These are phyloP conservation scores for Cavenderia fasciculata DNA, from an alignment of 78 protist genomes.

Conservation along the genomic window DNA sequence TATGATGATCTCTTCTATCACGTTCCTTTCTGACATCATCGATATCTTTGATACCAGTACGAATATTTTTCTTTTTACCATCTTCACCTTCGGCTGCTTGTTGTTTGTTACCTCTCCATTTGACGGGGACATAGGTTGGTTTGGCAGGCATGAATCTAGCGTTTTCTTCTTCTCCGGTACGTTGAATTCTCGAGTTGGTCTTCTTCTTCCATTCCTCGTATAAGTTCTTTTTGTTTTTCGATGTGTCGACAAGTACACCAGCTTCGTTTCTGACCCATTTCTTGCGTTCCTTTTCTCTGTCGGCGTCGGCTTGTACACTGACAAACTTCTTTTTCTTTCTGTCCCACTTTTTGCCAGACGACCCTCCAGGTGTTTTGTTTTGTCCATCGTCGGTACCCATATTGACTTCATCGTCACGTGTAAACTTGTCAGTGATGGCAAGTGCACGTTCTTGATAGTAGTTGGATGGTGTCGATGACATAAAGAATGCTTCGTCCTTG, in stretches of 20 bases:
- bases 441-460: slow-evolving; percentile 48
- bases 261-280: slow-evolving; percentile 81
- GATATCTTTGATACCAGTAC: slow-evolving; percentile 38
- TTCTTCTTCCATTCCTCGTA: slow-evolving; percentile 85
- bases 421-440: slow-evolving; percentile 5
- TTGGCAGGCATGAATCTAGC: not conserved
- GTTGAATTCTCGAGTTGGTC: slow-evolving; percentile 55
- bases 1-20: slow-evolving; percentile 45
- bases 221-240: slow-evolving; percentile 14
- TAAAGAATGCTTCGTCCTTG: slow-evolving; percentile 51
- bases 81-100: not conserved
- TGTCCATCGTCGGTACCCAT: slow-evolving; percentile 45
- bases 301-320: slow-evolving; percentile 14
- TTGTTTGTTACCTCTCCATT: slow-evolving; percentile 66
- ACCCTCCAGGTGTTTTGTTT: too few species aligned
- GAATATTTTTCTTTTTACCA: not conserved
- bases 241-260: slow-evolving; percentile 67
- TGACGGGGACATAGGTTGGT: slow-evolving; percentile 31
- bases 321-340: slow-evolving; percentile 84
- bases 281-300: slow-evolving; percentile 24
- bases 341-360: slow-evolving; percentile 74
- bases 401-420: slow-evolving; percentile 39
- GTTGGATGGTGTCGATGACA: slow-evolving; percentile 62
- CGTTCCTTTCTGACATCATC: slow-evolving; percentile 8
- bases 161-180: slow-evolving; percentile 66